These are phyloP conservation scores for Polytrichum formosum DNA, from an alignment of 225 moss, liverwort and hornwort genomes.

Conservation along the genomic window DNA sequence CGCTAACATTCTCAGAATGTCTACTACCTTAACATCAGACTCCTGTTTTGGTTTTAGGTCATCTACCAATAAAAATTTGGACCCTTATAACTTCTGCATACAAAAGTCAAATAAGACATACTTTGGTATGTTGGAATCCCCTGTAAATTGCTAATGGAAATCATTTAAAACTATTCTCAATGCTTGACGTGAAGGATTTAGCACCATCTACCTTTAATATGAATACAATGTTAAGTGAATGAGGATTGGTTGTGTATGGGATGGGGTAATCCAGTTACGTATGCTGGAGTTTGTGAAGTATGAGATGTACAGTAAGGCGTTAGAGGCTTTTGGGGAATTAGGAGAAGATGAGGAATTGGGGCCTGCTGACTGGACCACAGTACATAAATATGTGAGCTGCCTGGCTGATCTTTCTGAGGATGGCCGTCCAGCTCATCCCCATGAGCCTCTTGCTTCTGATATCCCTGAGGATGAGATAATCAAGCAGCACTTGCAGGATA, in stretches of 20 bases:
- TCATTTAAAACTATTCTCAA: no score
- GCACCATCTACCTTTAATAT: no score
- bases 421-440: constrained; percentile 52
- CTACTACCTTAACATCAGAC: no score
- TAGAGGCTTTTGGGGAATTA: constrained; percentile 83
- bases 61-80: no score
- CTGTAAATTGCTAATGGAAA: no score
- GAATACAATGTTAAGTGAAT: no score
- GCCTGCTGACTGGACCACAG: constrained; percentile 80
- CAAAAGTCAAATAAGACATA: no score
- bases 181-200: no score
- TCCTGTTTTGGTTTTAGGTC: no score
- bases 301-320: constrained; percentile 80
- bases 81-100: no score
- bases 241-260: constrained; percentile 8
- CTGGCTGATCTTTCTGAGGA: constrained; percentile 30
- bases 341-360: constrained; percentile 95
- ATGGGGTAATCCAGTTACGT: constrained; percentile 42
- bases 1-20: no score
- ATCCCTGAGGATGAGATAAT: constrained; percentile 33
- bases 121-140: no score
- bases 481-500: constrained; percentile 69
- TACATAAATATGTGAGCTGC: constrained; percentile 70
- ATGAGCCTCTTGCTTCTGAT: constrained; percentile 45
- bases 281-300: constrained; percentile 66